Evolutionary conservation across 129 eudicot species (phyloP).

Genomic region (Logfia minima): DNA sequence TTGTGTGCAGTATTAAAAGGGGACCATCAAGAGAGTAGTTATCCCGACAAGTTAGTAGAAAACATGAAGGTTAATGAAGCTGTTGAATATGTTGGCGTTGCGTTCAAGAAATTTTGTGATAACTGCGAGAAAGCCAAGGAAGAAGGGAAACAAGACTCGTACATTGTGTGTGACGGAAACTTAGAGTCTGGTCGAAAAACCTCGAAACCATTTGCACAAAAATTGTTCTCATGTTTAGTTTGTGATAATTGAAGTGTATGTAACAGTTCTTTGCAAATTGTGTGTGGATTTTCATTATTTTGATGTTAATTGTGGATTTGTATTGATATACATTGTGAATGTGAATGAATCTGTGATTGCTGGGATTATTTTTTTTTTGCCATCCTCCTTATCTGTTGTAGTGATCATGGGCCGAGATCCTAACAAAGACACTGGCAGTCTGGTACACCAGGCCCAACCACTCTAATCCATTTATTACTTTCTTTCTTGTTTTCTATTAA

Average conservation of each 20-base stretch:
- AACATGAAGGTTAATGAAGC: slow-evolving; percentile 64
- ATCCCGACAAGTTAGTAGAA: slow-evolving; percentile 56
- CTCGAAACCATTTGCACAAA: slow-evolving; percentile 34
- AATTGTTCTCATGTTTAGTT: slow-evolving; percentile 52
- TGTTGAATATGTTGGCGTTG: slow-evolving; percentile 44
- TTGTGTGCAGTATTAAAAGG: slow-evolving; percentile 65
- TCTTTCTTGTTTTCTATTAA: too few species aligned
- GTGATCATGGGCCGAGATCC: too few species aligned
- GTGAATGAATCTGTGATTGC: too few species aligned
- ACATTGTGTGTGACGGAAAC: slow-evolving; percentile 34
- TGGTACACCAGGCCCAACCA: too few species aligned
- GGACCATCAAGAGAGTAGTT: slow-evolving; percentile 45
- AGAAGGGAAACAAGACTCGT: slow-evolving; percentile 54
- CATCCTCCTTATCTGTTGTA: too few species aligned
- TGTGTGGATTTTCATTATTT: too few species aligned
- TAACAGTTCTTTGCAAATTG: too few species aligned
- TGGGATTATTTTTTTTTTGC: too few species aligned
- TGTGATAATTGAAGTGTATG: slow-evolving; percentile 37
- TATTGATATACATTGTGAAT: too few species aligned
- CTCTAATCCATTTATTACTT: too few species aligned
- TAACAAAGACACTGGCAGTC: too few species aligned
- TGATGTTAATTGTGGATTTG: too few species aligned
- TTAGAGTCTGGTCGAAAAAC: not conserved
- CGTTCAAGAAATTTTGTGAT: slow-evolving; percentile 51
- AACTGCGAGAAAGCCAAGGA: slow-evolving; percentile 54